phyloP scores from a whole-genome alignment of 768 basidiomycete species.

The Pleurotus tuoliensis region DNA sequence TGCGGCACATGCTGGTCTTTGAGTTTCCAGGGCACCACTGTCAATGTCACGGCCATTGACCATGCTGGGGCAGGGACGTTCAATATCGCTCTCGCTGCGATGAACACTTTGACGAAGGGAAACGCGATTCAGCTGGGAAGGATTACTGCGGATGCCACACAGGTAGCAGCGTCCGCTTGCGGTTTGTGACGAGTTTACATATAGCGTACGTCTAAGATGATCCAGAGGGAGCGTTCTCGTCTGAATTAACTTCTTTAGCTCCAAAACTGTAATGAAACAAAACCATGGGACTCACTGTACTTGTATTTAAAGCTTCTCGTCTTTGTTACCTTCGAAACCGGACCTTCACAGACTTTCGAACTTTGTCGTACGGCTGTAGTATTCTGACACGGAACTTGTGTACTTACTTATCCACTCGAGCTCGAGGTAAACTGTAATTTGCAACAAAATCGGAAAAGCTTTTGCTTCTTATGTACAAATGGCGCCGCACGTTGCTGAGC shows the following conservation, averaged over 20 bases:
- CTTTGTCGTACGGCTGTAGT: no score
- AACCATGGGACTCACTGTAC: no score
- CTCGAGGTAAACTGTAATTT: no score
- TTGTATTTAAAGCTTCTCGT: no score
- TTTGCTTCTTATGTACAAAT: no score
- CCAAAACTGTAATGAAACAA: not conserved
- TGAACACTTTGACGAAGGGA: constrained; percentile 49
- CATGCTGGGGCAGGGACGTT: constrained; percentile 36
- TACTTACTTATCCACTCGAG: no score
- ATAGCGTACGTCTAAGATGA: not conserved
- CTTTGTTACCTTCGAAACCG: no score
- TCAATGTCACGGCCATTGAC: constrained; percentile 53
- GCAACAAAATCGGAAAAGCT: no score
- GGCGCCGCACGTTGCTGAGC: not conserved
- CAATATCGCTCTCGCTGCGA: constrained; percentile 47
- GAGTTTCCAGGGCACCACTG: constrained; percentile 36
- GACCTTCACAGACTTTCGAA: no score
- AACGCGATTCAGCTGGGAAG: constrained; percentile 45
- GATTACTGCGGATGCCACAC: constrained; percentile 36
- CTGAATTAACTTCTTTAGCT: not conserved
- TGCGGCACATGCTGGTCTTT: constrained; percentile 64
- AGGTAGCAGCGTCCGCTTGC: constrained; percentile 46
- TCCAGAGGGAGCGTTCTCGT: not conserved
- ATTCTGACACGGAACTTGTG: no score
- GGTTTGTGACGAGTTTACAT: constrained; percentile 30